Conservation (phyloP, 768 basidiomycete genomes). For the Phlegmacium glaucopus region DNA sequence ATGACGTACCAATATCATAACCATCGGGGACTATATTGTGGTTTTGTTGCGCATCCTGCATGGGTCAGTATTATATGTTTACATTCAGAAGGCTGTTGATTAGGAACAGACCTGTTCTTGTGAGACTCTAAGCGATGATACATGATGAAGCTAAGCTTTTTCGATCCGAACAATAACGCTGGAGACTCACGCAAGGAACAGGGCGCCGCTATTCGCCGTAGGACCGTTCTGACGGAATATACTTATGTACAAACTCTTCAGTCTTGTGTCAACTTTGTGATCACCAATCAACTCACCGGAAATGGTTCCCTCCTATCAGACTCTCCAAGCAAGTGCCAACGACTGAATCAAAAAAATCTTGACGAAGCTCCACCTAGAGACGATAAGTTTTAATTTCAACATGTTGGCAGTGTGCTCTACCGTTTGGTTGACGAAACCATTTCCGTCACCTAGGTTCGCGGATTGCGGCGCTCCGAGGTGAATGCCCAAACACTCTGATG, state of each 20-base stretch:
- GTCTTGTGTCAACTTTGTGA: slow-evolving; percentile 5
- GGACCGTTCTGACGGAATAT: slow-evolving; percentile 60
- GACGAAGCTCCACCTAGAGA: slow-evolving; percentile 59
- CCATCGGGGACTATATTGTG: slow-evolving; percentile 33
- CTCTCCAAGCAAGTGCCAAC: slow-evolving; percentile 76
- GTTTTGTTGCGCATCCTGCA: slow-evolving; percentile 21
- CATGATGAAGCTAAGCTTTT: background rate
- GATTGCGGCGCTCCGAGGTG: slow-evolving; percentile 62
- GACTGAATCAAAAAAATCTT: slow-evolving; percentile 65
- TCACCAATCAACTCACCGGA: slow-evolving; percentile 47
- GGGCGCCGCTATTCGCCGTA: slow-evolving; percentile 39
- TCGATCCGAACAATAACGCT: background rate
- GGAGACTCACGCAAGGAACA: slow-evolving; percentile 44
- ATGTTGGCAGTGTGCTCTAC: slow-evolving; percentile 38
- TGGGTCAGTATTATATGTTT: background rate
- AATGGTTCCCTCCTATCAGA: slow-evolving; percentile 75
- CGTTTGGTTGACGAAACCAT: slow-evolving; percentile 52
- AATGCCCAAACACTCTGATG: slow-evolving; percentile 71
- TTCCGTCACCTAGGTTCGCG: slow-evolving; percentile 79
- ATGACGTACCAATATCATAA: slow-evolving; percentile 28
- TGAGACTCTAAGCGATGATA: slow-evolving; percentile 23
- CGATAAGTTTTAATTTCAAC: background rate
- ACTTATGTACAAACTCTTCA: slow-evolving; percentile 14
- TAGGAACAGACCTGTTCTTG: slow-evolving; percentile 28
- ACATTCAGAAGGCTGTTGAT: background rate